Evolutionary conservation across 768 basidiomycete genomes (phyloP).

Genomic region (Boletellus sp.): DNA sequence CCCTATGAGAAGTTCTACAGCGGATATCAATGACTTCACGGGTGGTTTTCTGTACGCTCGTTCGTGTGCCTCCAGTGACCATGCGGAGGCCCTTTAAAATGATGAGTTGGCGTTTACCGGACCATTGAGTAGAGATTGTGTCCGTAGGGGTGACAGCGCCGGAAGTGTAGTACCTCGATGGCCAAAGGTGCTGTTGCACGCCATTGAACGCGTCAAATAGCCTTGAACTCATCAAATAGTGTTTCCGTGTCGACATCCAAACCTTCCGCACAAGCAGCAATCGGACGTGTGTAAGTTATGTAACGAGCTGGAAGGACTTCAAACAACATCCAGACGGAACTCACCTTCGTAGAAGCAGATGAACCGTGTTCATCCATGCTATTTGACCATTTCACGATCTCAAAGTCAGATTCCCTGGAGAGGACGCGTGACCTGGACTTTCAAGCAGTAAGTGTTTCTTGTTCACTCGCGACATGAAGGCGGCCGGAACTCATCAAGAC

Average conservation of each 20-base stretch:
- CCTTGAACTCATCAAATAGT: slow-evolving; percentile 64
- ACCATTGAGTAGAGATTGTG: neutral
- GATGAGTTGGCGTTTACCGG: slow-evolving; percentile 52
- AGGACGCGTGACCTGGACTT: slow-evolving; percentile 77
- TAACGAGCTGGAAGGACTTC: neutral
- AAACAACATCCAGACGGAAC: slow-evolving; percentile 5
- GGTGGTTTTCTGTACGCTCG: slow-evolving; percentile 39
- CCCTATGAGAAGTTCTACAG: slow-evolving; percentile 82
- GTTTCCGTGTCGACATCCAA: slow-evolving; percentile 20
- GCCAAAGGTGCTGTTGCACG: slow-evolving; percentile 52
- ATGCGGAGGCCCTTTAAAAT: slow-evolving; percentile 83
- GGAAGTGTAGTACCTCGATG: slow-evolving; percentile 7
- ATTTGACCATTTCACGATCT: slow-evolving; percentile 86
- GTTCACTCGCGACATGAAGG: too few relatives aligned
- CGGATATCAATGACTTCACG: slow-evolving; percentile 68
- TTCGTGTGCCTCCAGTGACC: slow-evolving; percentile 19
- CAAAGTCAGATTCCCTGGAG: slow-evolving; percentile 67
- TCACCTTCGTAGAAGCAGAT: slow-evolving; percentile 17
- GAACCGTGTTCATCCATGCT: slow-evolving; percentile 49
- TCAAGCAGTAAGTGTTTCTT: too few relatives aligned
- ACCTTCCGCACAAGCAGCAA: slow-evolving; percentile 8
- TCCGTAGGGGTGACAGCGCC: neutral
- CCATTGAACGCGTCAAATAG: slow-evolving; percentile 71
- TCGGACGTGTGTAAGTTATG: neutral
- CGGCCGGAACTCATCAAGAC: too few relatives aligned